Evolutionary conservation across 2,329 filamentous ascomycete genomes (phyloP).

Genomic region (Trichoderma sp.): DNA sequence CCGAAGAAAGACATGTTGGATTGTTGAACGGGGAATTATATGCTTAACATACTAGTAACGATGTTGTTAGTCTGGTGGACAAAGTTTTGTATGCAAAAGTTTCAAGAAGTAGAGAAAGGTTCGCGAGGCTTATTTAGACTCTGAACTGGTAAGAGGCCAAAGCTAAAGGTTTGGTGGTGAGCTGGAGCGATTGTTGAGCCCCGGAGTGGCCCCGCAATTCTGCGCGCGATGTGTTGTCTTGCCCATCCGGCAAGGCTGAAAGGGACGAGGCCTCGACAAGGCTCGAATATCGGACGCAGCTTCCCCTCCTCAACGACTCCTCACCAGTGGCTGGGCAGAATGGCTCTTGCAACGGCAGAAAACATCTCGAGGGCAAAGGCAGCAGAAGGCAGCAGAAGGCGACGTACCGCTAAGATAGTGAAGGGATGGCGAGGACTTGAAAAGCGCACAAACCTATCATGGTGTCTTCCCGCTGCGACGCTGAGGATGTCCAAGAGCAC

Average conservation of each 20-base stretch:
- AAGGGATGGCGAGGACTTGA: constrained; percentile 33
- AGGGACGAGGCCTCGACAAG: background rate
- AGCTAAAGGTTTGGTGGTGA: background rate
- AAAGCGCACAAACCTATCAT: constrained; percentile 43
- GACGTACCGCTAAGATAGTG: constrained; percentile 42
- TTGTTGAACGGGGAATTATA: constrained; percentile 20
- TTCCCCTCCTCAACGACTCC: background rate
- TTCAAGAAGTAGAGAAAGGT: background rate
- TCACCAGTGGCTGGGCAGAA: too few species aligned
- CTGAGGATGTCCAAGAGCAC: constrained; percentile 27
- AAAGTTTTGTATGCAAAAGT: background rate
- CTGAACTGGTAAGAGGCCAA: background rate
- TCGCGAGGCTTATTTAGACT: background rate
- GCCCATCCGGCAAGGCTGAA: background rate
- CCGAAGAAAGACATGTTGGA: constrained; percentile 84
- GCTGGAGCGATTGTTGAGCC: background rate
- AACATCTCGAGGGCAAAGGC: background rate
- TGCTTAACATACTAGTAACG: constrained; percentile 25
- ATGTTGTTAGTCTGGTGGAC: constrained; percentile 24
- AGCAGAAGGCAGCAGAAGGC: background rate
- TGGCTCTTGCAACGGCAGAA: background rate
- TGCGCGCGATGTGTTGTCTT: constrained; percentile 1
- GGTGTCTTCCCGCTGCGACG: constrained; percentile 35
- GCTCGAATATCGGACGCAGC: background rate
- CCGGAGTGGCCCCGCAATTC: background rate